A percentile compares a stretch with the other conserved stretches of the same genome.
phyloP scores from a whole-genome alignment of 73 alveolate genomes.

The Uronychia binucleata region DNA sequence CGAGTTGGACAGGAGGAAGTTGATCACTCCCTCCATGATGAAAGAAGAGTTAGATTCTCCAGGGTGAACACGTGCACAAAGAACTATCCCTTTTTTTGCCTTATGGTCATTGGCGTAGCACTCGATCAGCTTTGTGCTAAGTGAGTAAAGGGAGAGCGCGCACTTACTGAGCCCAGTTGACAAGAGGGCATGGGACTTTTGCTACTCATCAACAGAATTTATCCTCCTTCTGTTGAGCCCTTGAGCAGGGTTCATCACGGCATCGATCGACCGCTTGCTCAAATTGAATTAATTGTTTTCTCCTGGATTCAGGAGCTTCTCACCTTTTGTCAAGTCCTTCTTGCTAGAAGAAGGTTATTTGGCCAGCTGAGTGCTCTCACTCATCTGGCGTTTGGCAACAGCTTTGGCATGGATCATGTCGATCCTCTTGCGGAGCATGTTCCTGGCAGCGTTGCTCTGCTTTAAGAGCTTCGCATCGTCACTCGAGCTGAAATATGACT shows the following conservation, averaged over 20 bases:
- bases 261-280: no score
- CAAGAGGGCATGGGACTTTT: background rate
- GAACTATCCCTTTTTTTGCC: conserved; percentile 4
- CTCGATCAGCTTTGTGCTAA: background rate
- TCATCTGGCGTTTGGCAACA: background rate
- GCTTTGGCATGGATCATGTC: background rate
- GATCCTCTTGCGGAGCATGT: conserved; percentile 14
- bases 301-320: background rate
- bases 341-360: background rate
- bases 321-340: background rate
- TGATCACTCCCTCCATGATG: conserved; percentile 80
- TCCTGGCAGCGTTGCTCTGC: background rate
- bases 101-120: background rate
- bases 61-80: conserved; percentile 60
- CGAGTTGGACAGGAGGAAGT: conserved; percentile 46
- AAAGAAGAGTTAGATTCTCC: conserved; percentile 86
- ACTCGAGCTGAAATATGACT: conserved; percentile 33
- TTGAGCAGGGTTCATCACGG: no score
- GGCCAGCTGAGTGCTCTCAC: background rate
- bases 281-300: no score
- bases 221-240: no score
- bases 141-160: background rate
- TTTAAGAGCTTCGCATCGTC: conserved; percentile 6
- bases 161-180: background rate
- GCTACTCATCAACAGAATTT: no score